Evolutionary conservation across 352 stramenopile species (phyloP), one percentile per base, ranked within the genome.

Genomic region (Blastocystis sp.): DNA sequence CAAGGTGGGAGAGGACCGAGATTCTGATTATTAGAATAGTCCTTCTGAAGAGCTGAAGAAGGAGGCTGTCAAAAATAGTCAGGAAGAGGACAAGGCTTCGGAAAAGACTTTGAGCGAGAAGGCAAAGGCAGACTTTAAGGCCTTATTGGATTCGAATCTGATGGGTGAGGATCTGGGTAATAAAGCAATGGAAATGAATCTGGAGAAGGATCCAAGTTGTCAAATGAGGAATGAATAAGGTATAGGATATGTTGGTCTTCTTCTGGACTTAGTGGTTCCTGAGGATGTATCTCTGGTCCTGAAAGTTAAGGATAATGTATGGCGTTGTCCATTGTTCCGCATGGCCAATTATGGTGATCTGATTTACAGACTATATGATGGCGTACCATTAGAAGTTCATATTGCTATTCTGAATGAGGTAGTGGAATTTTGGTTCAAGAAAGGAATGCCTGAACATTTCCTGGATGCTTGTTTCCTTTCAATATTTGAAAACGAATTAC

Each of bases 401-500:
- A 33, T 88, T 27, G 24, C 57, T 19, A 35, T 77, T 24, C 40
- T 88, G 37, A 77, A 77, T 37, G 40, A 73, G 77, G 56, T 73
- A 11, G 58, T 78, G 35, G 42, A 56, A 15, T 88, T 53, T 37
- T 88, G 77, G 58, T 40, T 40, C 40, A 40, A 73, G 13, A 30
- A 42, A 35, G 58, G 58, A 15, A 48, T 75, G 58, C 33, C 33
- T 15, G 7, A 78, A 3, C 19, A 44, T 24, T 42, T 88, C 40
- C 42, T 88, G 37, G 62, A 60, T 17, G 77, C 62, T 17, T 24
- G 35, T 22, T 88, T 88, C 62, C 76, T 76, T 42, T 48, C 77
- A 24, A 5, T 78, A 4, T 88, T 88, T 70, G 62, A 77, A 13
- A 37, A 88, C 24, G 77, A 35, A 5, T 35, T 88, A 13, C 24